phyloP scores from a whole-genome alignment of 2,329 filamentous ascomycete species.

The Fusarium sp. region DNA sequence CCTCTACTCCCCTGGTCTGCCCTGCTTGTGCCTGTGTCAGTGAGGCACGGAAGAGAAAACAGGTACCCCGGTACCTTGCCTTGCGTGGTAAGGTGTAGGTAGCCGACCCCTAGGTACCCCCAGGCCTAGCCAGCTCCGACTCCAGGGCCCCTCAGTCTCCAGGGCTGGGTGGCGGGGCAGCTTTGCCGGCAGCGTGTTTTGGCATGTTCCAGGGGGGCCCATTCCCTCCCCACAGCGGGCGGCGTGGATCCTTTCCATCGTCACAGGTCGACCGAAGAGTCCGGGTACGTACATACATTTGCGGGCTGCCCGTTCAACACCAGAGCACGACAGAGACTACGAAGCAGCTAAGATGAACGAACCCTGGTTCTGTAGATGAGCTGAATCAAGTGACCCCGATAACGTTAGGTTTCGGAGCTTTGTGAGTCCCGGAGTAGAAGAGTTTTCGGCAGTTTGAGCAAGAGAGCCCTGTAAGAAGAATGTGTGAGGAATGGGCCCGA shows the following conservation, averaged over 20 bases:
- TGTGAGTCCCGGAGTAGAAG: neutral
- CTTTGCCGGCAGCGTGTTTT: conserved; percentile 24
- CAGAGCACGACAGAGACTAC: neutral
- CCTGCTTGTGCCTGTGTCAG: conserved; percentile 10
- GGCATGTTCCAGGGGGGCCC: conserved; percentile 21
- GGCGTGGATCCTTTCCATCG: neutral
- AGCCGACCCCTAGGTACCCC: no score
- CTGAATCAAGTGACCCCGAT: conserved; percentile 3
- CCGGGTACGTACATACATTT: neutral
- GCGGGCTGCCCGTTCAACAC: neutral
- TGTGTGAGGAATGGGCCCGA: neutral
- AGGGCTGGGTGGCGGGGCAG: conserved; percentile 17
- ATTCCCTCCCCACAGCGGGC: conserved; percentile 23
- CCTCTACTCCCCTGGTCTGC: conserved; percentile 8
- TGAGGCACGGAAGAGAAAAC: conserved; percentile 6
- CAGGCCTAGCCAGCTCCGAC: no score
- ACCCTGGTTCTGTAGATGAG: neutral
- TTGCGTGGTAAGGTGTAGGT: neutral
- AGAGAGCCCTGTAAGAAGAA: neutral
- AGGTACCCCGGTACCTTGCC: conserved; percentile 11
- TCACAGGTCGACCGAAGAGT: neutral
- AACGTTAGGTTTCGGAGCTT: neutral
- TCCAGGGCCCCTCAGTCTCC: neutral
- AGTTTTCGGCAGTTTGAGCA: neutral
- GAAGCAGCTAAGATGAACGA: neutral